Base-by-base conservation (phyloP, 2,329 filamentous ascomycete genomes). In the Malbranchea cinnamomea region DNA sequence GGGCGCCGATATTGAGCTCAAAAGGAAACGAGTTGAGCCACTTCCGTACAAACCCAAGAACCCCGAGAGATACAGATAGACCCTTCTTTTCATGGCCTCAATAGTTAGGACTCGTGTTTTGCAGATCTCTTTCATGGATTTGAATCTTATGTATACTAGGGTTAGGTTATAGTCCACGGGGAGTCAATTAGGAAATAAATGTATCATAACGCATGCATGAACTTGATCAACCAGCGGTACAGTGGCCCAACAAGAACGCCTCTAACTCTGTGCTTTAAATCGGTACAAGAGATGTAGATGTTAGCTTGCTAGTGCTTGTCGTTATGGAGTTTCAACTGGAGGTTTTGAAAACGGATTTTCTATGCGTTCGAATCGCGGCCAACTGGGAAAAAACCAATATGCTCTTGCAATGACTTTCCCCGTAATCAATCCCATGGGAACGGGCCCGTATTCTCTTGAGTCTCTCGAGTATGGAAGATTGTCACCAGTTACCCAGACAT, bases 401-500 rank as follows among this genome's bases (percentile, higher is more conserved):
- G 53, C 44, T 28, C 50, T 44, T 35, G 67, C 77, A 22, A 87
- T 57, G 2, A 89, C 74, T 51, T 92, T 95, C 26, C 84, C 84
- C 44, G 68, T 74, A 25, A 98, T 70, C 39, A 98, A 59, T 2
- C 72, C 87, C 47, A 98, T 59, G 1, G 89, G 89, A 16, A 98
- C 52, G 0, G 89, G 83, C 0, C 89, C 89, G 57, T 78, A 93
- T 23, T 74, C 63, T 37, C 89, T 73, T 24, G 84, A 94, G 59
- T 98, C 89, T 40, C 82, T 64, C 14, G 84, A 94, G 45, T 71
- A 78, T 3, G 72, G 65, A 37, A 93, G 49, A 53, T 95, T 95
- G 54, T 98, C 89, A 2, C 89, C 89, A 2, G 74, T 71, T 5
- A 94, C 62, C 72, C 83, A 95, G 46, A 84, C 91, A 61, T 98